A percentile compares a stretch with the other conserved stretches of the same genome.
phyloP scores from a whole-genome alignment of 1,284 basidiomycete genomes.

The Xerocomus amazonicus region DNA sequence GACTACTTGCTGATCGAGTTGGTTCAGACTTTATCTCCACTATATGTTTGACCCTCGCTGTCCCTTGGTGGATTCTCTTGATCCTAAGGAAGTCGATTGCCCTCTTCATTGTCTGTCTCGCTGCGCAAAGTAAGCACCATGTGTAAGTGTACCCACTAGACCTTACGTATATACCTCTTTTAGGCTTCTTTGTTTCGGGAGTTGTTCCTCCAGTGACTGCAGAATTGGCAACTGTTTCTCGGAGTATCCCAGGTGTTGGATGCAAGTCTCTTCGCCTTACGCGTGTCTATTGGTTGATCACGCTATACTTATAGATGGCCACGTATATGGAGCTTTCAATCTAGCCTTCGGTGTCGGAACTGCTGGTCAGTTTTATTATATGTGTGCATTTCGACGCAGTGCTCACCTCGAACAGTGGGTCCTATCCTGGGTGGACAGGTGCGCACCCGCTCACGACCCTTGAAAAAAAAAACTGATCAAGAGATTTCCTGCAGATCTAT shows the following conservation, averaged over 20 bases:
- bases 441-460: slow-evolving; percentile 5
- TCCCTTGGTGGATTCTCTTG: slow-evolving; percentile 69
- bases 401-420: slow-evolving; percentile 45
- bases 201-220: slow-evolving; percentile 57
- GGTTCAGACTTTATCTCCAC: slow-evolving; percentile 59
- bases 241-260: slow-evolving; percentile 56
- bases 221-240: slow-evolving; percentile 59
- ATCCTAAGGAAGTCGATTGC: slow-evolving; percentile 50
- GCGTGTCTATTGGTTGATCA: slow-evolving; percentile 10
- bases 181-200: slow-evolving; percentile 59
- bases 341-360: slow-evolving; percentile 63
- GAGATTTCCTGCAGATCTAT: slow-evolving; percentile 46
- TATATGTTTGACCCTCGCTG: slow-evolving; percentile 46
- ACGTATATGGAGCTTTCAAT: slow-evolving; percentile 64
- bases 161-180: slow-evolving; percentile 1
- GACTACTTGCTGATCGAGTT: slow-evolving; percentile 57
- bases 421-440: slow-evolving; percentile 69
- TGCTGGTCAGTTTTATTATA: slow-evolving; percentile 35
- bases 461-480: slow-evolving; percentile 1
- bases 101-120: slow-evolving; percentile 60
- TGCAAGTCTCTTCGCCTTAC: slow-evolving; percentile 43
- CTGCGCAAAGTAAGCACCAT: slow-evolving; percentile 48
- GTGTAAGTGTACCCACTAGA: neutral
- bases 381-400: neutral
- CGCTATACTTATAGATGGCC: slow-evolving; percentile 45